A percentile compares a stretch with the other conserved stretches of the same genome.
Conservation (phyloP, 78 protist species). For the Dictyostelium firmibasis region DNA sequence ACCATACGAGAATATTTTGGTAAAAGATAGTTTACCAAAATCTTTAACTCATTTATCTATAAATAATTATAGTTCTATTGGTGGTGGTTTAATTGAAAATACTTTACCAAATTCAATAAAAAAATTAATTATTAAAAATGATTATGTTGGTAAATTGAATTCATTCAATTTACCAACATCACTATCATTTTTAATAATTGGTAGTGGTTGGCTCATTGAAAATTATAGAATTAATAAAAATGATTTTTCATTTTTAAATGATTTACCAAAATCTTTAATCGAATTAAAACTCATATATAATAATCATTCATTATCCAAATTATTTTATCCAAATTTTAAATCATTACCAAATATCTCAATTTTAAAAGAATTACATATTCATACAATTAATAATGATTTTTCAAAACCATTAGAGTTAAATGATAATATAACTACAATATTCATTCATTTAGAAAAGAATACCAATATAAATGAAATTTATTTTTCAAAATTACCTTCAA, state of each 20-base stretch:
- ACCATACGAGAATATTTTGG: too few species aligned
- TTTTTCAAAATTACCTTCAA: background rate
- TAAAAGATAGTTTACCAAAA: background rate
- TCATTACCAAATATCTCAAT: background rate
- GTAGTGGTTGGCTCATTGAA: background rate
- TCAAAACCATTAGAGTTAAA: background rate
- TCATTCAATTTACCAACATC: background rate
- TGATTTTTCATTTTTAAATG: too few species aligned
- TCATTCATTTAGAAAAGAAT: too few species aligned
- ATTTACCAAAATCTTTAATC: background rate
- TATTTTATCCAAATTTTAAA: background rate
- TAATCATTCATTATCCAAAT: background rate
- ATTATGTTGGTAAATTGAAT: background rate
- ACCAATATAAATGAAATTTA: too few species aligned
- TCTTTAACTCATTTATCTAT: background rate
- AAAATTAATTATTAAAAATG: too few species aligned
- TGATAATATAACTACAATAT: background rate
- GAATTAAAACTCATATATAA: background rate
- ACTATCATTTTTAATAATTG: background rate
- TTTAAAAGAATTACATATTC: background rate
- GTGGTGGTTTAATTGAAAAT: too few species aligned
- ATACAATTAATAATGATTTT: background rate
- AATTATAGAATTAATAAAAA: too few species aligned
- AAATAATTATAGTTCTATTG: too few species aligned
- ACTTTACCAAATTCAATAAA: background rate